A percentile compares a stretch with the other conserved stretches of the same genome.
Conservation (phyloP, 2,329 filamentous ascomycete species). For the Fusarium algeriense region DNA sequence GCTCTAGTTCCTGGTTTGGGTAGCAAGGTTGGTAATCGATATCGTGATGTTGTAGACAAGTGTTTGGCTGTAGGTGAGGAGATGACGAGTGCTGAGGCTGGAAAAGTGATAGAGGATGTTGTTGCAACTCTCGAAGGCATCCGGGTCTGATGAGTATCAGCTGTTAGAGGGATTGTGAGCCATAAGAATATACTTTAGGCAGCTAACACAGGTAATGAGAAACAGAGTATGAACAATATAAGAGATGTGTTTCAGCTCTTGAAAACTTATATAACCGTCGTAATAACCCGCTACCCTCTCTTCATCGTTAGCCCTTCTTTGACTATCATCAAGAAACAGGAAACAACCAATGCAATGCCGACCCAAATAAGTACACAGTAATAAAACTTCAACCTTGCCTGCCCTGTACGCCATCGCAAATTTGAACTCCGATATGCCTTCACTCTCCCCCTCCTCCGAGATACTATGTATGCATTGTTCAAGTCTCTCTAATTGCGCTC, state of each 20-base stretch:
- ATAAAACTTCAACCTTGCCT: conserved; percentile 30
- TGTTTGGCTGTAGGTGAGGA: conserved; percentile 56
- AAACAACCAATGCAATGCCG: conserved; percentile 36
- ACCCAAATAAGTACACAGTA: conserved; percentile 40
- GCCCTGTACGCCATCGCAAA: conserved; percentile 45
- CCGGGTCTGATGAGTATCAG: conserved; percentile 38
- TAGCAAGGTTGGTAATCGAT: conserved; percentile 56
- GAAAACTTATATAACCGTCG: conserved; percentile 42
- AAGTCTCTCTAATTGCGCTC: conserved; percentile 15
- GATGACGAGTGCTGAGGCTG: conserved; percentile 53
- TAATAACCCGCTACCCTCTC: conserved; percentile 37
- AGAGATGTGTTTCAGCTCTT: conserved; percentile 42
- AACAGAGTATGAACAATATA: conserved; percentile 17
- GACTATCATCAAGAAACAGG: conserved; percentile 27
- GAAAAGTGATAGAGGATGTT: conserved; percentile 57
- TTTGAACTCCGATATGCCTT: conserved; percentile 35
- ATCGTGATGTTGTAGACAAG: conserved; percentile 57
- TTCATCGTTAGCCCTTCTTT: conserved; percentile 21
- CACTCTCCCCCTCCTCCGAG: conserved; percentile 19
- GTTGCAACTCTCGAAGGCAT: conserved; percentile 57
- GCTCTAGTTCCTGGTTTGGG: conserved; percentile 57
- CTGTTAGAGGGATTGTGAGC: neutral
- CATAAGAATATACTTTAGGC: neutral
- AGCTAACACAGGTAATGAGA: neutral
- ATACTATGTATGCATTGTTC: conserved; percentile 23